Percentiles rank a stretch among this genome's conserved stretches.
Conservation (phyloP, 2,329 filamentous ascomycete genomes). For the Diaporthe aspalathi region DNA sequence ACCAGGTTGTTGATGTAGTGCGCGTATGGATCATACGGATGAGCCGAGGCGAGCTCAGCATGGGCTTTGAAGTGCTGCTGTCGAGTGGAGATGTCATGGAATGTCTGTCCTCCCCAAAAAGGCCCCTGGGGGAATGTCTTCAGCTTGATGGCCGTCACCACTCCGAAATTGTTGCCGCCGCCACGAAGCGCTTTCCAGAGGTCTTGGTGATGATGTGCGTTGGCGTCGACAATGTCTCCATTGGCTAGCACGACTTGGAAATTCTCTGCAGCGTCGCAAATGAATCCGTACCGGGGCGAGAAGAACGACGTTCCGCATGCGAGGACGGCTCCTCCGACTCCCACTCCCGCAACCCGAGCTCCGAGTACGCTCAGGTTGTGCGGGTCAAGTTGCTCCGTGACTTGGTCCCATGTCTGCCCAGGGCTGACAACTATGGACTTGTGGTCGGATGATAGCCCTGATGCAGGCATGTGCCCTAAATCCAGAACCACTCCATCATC, state of each 20-base stretch:
- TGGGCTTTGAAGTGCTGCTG: constrained; percentile 16
- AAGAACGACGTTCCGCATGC: constrained; percentile 50
- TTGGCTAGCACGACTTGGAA: constrained; percentile 55
- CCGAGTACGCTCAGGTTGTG: constrained; percentile 36
- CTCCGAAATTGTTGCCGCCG: constrained; percentile 48
- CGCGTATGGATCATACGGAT: constrained; percentile 5
- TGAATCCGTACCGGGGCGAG: constrained; percentile 53
- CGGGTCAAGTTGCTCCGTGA: constrained; percentile 39
- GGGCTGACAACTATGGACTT: constrained; percentile 30
- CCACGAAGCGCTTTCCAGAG: constrained; percentile 57
- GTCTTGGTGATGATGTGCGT: constrained; percentile 49
- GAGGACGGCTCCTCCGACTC: constrained; percentile 36
- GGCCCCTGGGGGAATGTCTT: constrained; percentile 37
- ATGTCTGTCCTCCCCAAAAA: constrained; percentile 35
- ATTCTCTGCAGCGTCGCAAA: constrained; percentile 52
- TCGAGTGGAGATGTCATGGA: constrained; percentile 8
- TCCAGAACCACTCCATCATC: constrained; percentile 29
- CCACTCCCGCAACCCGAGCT: constrained; percentile 37
- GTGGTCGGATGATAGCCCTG: constrained; percentile 8
- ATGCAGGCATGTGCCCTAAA: constrained; percentile 1
- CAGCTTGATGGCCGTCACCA: constrained; percentile 40
- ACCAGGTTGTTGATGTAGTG: constrained; percentile 15
- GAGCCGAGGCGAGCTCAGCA: background rate
- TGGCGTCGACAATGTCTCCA: constrained; percentile 54
- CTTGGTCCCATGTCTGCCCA: constrained; percentile 33